These are phyloP conservation scores for Phytophthora ramorum DNA, from an alignment of 352 stramenopile genomes.

Conservation along the genomic window DNA sequence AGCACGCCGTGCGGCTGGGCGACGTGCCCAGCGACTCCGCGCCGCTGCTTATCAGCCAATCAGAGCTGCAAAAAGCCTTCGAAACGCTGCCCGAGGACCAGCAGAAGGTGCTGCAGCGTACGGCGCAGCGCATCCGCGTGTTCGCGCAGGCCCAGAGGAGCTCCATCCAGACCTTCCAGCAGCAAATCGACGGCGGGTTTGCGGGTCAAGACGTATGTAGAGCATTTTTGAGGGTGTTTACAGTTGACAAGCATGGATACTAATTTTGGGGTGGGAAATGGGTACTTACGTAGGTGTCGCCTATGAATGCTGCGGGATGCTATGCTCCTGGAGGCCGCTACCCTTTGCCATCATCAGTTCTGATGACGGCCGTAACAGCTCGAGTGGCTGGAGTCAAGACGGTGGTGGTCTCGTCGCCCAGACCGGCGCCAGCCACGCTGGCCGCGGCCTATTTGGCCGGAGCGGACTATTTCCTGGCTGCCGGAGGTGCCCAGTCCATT, in stretches of 20 bases:
- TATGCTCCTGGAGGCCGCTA: slow-evolving; percentile 98
- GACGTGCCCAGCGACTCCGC: slow-evolving; percentile 56
- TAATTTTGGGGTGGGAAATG: neutral
- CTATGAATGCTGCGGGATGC: slow-evolving; percentile 91
- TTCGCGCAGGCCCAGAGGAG: slow-evolving; percentile 95
- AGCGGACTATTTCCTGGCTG: slow-evolving; percentile 88
- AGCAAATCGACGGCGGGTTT: slow-evolving; percentile 95
- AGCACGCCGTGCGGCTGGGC: slow-evolving; percentile 71
- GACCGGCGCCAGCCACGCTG: slow-evolving; percentile 93
- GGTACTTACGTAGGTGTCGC: slow-evolving; percentile 39
- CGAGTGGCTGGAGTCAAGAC: slow-evolving; percentile 94
- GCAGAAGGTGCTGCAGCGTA: slow-evolving; percentile 88
- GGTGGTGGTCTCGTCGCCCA: slow-evolving; percentile 95
- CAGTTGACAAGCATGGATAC: slow-evolving; percentile 8
- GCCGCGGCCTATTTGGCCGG: slow-evolving; percentile 94
- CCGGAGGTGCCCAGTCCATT: slow-evolving; percentile 90
- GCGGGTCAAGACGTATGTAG: slow-evolving; percentile 92
- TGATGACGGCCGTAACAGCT: slow-evolving; percentile 98
- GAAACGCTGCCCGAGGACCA: slow-evolving; percentile 74
- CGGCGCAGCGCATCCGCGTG: slow-evolving; percentile 86
- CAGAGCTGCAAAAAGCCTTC: slow-evolving; percentile 87
- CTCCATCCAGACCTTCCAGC: slow-evolving; percentile 93
- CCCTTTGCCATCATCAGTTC: slow-evolving; percentile 96
- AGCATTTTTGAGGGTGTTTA: slow-evolving; percentile 2
- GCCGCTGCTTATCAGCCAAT: slow-evolving; percentile 59